A percentile compares a stretch with the other conserved stretches of the same genome.
phyloP scores from a whole-genome alignment of 2,329 filamentous ascomycete genomes.

The Truncatella angustata region DNA sequence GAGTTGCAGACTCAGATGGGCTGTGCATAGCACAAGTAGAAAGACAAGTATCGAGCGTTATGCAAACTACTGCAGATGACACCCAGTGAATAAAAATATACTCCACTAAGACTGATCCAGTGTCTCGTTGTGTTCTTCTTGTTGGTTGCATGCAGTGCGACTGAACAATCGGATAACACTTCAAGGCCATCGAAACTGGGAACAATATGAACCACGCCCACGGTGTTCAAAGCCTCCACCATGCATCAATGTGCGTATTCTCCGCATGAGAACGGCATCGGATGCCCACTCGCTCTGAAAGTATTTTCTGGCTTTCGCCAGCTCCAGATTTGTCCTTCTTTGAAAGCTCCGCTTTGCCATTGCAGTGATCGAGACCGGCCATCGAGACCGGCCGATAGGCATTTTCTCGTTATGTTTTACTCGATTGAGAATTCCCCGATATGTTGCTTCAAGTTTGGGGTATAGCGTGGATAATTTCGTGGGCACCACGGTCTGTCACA shows the following conservation, averaged over 20 bases:
- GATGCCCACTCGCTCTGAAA: too few relatives aligned
- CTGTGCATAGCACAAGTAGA: slow-evolving; percentile 4
- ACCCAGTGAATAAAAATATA: slow-evolving; percentile 8
- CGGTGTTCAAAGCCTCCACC: neutral
- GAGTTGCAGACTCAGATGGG: neutral
- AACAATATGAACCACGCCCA: neutral
- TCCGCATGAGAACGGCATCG: neutral
- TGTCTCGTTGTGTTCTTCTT: neutral
- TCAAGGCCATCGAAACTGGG: too few relatives aligned
- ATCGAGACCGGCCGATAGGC: slow-evolving; percentile 12
- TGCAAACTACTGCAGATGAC: slow-evolving; percentile 7
- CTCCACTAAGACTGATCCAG: neutral
- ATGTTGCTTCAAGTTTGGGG: neutral
- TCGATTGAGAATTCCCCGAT: slow-evolving; percentile 11
- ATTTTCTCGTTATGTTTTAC: slow-evolving; percentile 11
- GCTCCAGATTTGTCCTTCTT: neutral
- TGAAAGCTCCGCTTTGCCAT: too few relatives aligned
- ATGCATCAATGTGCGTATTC: neutral
- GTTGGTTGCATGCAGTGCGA: neutral
- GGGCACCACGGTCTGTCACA: too few relatives aligned
- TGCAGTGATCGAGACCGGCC: too few relatives aligned
- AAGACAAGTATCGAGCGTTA: slow-evolving; percentile 4
- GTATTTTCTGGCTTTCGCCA: neutral
- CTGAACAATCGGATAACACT: neutral
- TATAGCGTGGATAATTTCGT: slow-evolving; percentile 1